Percentiles rank a stretch among this genome's conserved stretches.
These are phyloP conservation scores for Luvunga scandens DNA, from an alignment of 345 rosid genomes.

Conservation along the genomic window DNA sequence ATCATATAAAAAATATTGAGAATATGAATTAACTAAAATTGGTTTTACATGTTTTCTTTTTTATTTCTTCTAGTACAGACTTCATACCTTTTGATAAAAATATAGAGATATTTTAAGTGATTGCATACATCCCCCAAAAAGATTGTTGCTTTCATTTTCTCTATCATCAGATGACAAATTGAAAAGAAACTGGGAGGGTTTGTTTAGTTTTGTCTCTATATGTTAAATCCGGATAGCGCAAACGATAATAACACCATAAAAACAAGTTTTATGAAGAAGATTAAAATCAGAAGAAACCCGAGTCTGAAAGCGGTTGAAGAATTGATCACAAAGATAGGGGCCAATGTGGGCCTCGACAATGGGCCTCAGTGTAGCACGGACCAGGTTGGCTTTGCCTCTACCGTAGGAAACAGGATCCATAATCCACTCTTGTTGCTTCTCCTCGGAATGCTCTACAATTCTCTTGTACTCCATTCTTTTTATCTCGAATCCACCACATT, in stretches of 20 bases:
- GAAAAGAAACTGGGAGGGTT: not conserved
- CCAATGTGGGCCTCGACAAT: conserved; percentile 52
- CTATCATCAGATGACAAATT: not conserved
- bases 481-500: conserved; percentile 52
- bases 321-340: conserved; percentile 36
- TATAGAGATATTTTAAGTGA: not conserved
- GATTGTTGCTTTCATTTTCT: not conserved
- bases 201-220: not conserved
- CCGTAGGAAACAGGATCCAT: conserved; percentile 53
- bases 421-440: conserved; percentile 49
- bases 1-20: too few relatives aligned
- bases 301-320: conserved; percentile 40
- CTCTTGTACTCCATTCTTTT: conserved; percentile 45
- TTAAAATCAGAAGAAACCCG: conserved; percentile 38
- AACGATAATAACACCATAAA: conserved; percentile 46
- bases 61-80: not conserved
- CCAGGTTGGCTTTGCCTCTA: conserved; percentile 49
- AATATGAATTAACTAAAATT: too few relatives aligned
- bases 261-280: conserved; percentile 46
- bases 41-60: too few relatives aligned
- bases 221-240: conserved; percentile 35
- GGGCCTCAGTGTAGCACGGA: conserved; percentile 51
- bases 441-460: conserved; percentile 41
- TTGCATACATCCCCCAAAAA: not conserved
- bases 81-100: not conserved